Evolutionary conservation across 768 basidiomycete species (phyloP).

Genomic region (Lentinula sp.): DNA sequence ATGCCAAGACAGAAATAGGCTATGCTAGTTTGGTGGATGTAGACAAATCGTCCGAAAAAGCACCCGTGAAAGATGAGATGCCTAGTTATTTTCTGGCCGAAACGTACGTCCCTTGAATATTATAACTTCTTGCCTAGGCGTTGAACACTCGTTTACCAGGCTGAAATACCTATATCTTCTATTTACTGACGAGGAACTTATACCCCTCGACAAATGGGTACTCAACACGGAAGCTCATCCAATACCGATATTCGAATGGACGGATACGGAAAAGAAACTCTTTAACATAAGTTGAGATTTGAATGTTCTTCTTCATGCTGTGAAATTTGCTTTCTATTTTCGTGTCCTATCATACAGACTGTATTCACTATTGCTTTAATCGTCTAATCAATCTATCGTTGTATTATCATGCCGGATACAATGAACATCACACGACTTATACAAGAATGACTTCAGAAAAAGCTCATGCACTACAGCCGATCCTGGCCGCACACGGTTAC

Average conservation of each 20-base stretch:
- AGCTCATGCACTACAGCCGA: no score
- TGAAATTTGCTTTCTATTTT: neutral
- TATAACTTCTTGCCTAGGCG: neutral
- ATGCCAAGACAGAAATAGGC: conserved; percentile 36
- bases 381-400: neutral
- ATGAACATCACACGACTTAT: no score
- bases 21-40: conserved; percentile 39
- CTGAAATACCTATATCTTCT: conserved; percentile 65
- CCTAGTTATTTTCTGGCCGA: conserved; percentile 46
- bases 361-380: neutral
- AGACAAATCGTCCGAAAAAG: conserved; percentile 17
- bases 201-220: conserved; percentile 50
- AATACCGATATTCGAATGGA: conserved; percentile 61
- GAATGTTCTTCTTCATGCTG: neutral
- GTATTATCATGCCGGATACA: neutral
- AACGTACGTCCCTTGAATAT: conserved; percentile 19
- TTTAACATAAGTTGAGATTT: conserved; percentile 27
- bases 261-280: conserved; percentile 37
- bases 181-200: conserved; percentile 48
- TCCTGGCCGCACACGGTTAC: no score
- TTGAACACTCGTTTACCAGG: neutral
- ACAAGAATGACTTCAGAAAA: no score
- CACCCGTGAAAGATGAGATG: conserved; percentile 37
- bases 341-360: neutral
- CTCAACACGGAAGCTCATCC: conserved; percentile 73